Conservation (phyloP, 805 yeast species). For the Myxozyma geophila region DNA sequence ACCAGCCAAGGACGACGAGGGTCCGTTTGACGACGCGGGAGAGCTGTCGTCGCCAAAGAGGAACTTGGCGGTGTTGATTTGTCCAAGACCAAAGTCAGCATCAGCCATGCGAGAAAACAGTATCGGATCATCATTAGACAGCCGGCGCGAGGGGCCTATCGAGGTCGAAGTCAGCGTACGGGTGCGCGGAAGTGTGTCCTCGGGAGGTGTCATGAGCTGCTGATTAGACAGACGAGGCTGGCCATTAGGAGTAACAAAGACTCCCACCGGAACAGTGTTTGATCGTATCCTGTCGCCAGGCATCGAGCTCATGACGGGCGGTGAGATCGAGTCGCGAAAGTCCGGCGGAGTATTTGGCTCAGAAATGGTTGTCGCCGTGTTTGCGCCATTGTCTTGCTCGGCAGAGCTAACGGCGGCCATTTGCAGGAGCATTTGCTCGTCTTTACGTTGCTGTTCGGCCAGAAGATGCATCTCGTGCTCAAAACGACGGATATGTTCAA, state of each 20-base stretch:
- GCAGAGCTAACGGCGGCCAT: conserved; percentile 31
- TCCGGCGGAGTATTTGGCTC: conserved; percentile 41
- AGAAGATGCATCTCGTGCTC: conserved; percentile 40
- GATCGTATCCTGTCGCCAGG: conserved; percentile 34
- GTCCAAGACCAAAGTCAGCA: conserved; percentile 27
- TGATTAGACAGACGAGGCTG: conserved; percentile 26
- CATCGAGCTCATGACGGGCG: conserved; percentile 9
- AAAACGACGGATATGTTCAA: conserved; percentile 38
- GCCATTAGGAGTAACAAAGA: conserved; percentile 30
- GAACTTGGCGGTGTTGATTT: conserved; percentile 31
- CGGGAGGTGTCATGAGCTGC: conserved; percentile 37
- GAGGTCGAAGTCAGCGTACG: conserved; percentile 36
- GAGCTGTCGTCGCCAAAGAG: conserved; percentile 30
- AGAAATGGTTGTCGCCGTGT: conserved; percentile 30
- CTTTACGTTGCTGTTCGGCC: conserved; percentile 39
- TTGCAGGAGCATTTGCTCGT: conserved; percentile 38
- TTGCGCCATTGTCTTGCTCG: conserved; percentile 32
- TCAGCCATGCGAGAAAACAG: conserved; percentile 21
- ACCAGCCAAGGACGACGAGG: conserved; percentile 13
- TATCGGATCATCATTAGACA: conserved; percentile 31
- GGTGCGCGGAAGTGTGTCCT: conserved; percentile 31
- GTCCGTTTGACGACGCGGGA: conserved; percentile 4
- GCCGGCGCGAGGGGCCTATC: conserved; percentile 30
- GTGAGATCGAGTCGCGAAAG: conserved; percentile 29
- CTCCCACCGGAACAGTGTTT: conserved; percentile 35